phyloP scores from a whole-genome alignment of 176 grass and related monocot genomes.

The Aegilops umbellulata region DNA sequence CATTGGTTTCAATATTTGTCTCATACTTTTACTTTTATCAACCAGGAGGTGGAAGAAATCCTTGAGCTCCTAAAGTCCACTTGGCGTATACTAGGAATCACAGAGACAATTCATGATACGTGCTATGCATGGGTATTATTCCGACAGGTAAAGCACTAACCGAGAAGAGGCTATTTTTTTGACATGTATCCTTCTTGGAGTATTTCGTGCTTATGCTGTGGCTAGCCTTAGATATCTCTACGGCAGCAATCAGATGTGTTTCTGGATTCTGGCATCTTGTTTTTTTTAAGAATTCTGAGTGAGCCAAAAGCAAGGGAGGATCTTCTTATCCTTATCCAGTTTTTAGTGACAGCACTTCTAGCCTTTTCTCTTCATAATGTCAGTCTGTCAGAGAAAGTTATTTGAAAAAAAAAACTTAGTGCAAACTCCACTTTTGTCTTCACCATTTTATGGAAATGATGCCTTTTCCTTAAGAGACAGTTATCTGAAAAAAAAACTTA shows the following conservation, averaged over 20 bases:
- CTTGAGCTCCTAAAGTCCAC: slow-evolving; percentile 93
- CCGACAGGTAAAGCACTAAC: slow-evolving; percentile 70
- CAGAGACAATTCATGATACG: slow-evolving; percentile 92
- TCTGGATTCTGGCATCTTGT: neutral
- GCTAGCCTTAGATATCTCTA: slow-evolving; percentile 14
- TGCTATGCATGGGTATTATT: slow-evolving; percentile 99
- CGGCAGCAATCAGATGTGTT: too few relatives aligned
- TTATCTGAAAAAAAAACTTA: neutral
- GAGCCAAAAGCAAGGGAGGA: slow-evolving; percentile 27
- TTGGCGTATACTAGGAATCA: slow-evolving; percentile 92
- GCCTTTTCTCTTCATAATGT: slow-evolving; percentile 21
- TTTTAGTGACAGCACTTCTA: slow-evolving; percentile 9
- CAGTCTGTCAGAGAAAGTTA: neutral
- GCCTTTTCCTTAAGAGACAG: neutral
- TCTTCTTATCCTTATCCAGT: neutral
- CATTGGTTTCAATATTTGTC: slow-evolving; percentile 22
- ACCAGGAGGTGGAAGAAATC: slow-evolving; percentile 96
- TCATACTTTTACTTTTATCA: slow-evolving; percentile 33
- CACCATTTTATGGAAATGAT: slow-evolving; percentile 1
- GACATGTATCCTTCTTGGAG: neutral
- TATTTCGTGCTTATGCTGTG: neutral
- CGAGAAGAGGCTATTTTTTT: slow-evolving; percentile 1
- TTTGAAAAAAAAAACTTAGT: neutral
- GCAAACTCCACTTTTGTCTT: neutral
- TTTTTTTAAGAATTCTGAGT: neutral